Evolutionary conservation across 306 rosid genomes (phyloP).

Genomic region (Rosa multiflora): DNA sequence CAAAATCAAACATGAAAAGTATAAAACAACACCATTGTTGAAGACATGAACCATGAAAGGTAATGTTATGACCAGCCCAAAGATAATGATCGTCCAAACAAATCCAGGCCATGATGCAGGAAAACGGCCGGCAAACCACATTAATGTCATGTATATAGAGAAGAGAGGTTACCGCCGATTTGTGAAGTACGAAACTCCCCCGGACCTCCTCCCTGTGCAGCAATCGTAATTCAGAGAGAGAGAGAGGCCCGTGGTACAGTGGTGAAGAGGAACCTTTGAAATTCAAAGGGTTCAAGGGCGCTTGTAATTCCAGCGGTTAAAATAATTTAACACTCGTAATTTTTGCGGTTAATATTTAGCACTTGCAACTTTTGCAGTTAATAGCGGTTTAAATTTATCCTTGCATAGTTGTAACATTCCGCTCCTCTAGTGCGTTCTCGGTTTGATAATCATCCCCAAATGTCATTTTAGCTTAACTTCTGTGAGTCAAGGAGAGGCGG

Average conservation of each 20-base stretch:
- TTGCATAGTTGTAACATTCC: too few relatives aligned
- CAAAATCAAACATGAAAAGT: neutral
- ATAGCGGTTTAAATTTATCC: too few relatives aligned
- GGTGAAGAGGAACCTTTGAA: neutral
- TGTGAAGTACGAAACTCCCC: conserved; percentile 10
- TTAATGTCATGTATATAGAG: neutral
- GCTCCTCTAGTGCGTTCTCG: too few relatives aligned
- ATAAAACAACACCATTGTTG: neutral
- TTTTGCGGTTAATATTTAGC: neutral
- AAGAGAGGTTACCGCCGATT: conserved; percentile 5
- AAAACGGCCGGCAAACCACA: neutral
- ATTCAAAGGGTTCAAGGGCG: neutral
- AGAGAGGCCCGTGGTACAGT: neutral
- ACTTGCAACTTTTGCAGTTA: too few relatives aligned
- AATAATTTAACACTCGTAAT: neutral
- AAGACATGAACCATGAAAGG: conserved; percentile 3
- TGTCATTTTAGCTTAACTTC: too few relatives aligned
- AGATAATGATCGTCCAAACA: neutral
- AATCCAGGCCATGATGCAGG: neutral
- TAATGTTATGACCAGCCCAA: neutral
- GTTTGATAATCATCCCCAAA: too few relatives aligned
- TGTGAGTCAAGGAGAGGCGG: too few relatives aligned
- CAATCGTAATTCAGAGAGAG: neutral
- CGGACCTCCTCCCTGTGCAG: neutral
- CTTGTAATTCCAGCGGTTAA: neutral